Evolutionary conservation across 768 basidiomycete genomes (phyloP), one percentile per base, ranked within the genome.

Genomic region (Tylopilus cervinicoccineus): DNA sequence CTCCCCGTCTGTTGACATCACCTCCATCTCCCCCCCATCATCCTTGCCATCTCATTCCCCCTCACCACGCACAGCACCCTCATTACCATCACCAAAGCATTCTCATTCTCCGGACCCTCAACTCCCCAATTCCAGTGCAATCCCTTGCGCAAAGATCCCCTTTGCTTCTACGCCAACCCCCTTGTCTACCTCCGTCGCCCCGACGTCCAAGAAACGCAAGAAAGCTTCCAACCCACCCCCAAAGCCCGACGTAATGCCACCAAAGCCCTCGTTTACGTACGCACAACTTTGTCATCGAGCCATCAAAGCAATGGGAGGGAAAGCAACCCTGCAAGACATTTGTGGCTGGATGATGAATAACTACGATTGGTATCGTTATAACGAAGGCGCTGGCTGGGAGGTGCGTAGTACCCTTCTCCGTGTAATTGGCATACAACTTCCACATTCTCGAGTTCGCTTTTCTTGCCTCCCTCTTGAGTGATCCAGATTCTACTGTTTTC

Each of bases 261-360:
- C 88, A 26, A 94, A 94, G 68, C 95, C 94, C 12, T 80, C 84
- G 8, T 80, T 86, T 47, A 95, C 95, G 9, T 94, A 95, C 70
- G 88, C 93, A 8, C 88, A 91, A 51, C 78, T 97, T 46, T 95
- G 94, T 57, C 90, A 89, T 67, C 83, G 86, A 32, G 89, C 93
- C 38, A 86, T 97, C 69, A 84, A 86, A 66, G 78, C 77, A 32
- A 77, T 88, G 58, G 84, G 80, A 27, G 88, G 87, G 27, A 88
- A 91, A 68, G 86, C 86, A n/a, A 93, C 94, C 2, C 62, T 95
- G 38, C 89, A 93, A 56, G 90, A 93, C 58, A 91, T 97, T 39
- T 90, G 89, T 63, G 79, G 81, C 31, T 98, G 93, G 93, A 91
- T 97, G 56, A 81, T 84, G 67, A 82, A 82, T 39, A 85, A 80